phyloP scores from a whole-genome alignment of 306 rosid species.

The Dryas octopetala region DNA sequence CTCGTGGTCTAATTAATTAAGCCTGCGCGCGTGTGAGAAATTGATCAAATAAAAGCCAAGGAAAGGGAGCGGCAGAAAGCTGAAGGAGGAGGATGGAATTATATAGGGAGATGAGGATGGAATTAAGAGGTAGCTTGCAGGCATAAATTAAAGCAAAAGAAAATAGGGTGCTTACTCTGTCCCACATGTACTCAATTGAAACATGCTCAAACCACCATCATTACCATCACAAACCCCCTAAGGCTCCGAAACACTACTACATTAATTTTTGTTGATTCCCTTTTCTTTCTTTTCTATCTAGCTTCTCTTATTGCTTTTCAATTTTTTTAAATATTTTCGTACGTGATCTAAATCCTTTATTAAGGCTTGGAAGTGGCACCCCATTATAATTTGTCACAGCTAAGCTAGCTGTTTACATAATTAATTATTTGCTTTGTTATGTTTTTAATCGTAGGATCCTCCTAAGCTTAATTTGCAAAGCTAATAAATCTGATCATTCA shows the following conservation, averaged over 20 bases:
- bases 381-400: too few species aligned
- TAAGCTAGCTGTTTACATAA: too few species aligned
- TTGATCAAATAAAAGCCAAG: not conserved
- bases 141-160: slow-evolving; percentile 25
- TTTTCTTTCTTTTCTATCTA: not conserved
- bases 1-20: not conserved
- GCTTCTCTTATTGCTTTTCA: not conserved
- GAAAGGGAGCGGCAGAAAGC: slow-evolving; percentile 2
- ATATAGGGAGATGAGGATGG: too few species aligned
- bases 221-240: slow-evolving; percentile 32
- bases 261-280: slow-evolving; percentile 12
- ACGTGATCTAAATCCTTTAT: too few species aligned
- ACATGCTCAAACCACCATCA: slow-evolving; percentile 47
- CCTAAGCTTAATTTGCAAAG: too few species aligned
- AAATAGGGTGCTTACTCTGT: slow-evolving; percentile 17
- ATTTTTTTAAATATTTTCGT: not conserved
- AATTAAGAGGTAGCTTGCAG: not conserved
- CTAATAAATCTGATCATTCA: too few species aligned
- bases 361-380: too few species aligned
- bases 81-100: not conserved
- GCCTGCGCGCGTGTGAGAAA: not conserved
- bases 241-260: not conserved
- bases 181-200: slow-evolving; percentile 43
- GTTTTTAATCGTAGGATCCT: too few species aligned
- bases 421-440: too few species aligned